Evolutionary conservation across 2,329 filamentous ascomycete genomes (phyloP).

Genomic region (Didymella lethalis): DNA sequence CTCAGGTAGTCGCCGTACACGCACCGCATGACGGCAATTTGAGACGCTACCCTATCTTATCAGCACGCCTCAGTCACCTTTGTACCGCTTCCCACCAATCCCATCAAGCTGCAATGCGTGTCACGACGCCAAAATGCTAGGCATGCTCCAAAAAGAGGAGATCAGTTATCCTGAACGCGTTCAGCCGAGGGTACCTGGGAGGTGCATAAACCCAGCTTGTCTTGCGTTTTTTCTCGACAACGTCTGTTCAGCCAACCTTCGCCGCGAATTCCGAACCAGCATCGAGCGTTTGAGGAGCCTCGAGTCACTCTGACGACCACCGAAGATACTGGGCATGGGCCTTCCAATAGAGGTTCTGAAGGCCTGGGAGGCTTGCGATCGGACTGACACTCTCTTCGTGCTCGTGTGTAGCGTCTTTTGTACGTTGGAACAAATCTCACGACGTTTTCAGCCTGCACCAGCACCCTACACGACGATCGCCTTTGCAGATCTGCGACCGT

Average conservation of each 20-base stretch:
- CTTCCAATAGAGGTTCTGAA: constrained; percentile 42
- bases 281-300: not conserved
- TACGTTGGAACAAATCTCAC: constrained; percentile 17
- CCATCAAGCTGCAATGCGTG: constrained; percentile 24
- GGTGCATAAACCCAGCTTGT: constrained; percentile 9
- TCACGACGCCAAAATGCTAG: constrained; percentile 33
- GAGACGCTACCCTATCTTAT: constrained; percentile 29
- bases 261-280: not conserved
- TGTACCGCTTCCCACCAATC: constrained; percentile 21
- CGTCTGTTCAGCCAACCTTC: not conserved
- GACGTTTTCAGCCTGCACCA: not conserved
- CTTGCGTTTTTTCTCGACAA: constrained; percentile 1
- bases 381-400: constrained; percentile 61
- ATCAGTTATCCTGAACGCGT: constrained; percentile 5
- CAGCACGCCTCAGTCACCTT: constrained; percentile 7
- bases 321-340: constrained; percentile 23
- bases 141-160: constrained; percentile 19
- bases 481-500: not conserved
- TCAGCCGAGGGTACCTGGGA: constrained; percentile 18
- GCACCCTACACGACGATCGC: not conserved
- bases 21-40: not conserved
- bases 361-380: constrained; percentile 61
- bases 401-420: constrained; percentile 61
- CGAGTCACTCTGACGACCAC: not conserved
- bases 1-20: constrained; percentile 1